Percentiles rank a stretch among this genome's conserved stretches.
These are phyloP conservation scores for Phyllostachys edulis DNA, from an alignment of 176 grass and related monocot species.

Conservation along the genomic window DNA sequence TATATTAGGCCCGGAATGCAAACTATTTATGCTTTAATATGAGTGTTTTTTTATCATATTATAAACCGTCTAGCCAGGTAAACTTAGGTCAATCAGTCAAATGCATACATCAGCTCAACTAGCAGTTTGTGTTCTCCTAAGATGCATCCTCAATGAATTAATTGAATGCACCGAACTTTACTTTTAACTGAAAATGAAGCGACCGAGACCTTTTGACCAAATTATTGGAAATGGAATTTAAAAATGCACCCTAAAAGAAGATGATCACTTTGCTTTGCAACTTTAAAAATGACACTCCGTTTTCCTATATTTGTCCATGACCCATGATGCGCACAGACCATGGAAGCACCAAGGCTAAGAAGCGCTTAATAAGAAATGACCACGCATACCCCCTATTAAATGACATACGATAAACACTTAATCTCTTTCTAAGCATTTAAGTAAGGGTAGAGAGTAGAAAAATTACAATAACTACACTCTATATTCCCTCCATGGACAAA, in stretches of 20 bases:
- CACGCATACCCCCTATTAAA: too few relatives aligned
- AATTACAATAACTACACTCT: too few relatives aligned
- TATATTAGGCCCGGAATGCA: too few relatives aligned
- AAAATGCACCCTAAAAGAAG: constrained; percentile 17
- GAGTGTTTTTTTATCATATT: neutral
- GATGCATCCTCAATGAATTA: neutral
- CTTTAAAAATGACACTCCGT: constrained; percentile 33
- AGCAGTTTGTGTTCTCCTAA: neutral
- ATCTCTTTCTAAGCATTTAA: too few relatives aligned
- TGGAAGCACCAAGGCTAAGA: too few relatives aligned
- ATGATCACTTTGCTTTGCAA: constrained; percentile 37
- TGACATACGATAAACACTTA: too few relatives aligned
- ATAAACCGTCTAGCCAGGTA: neutral
- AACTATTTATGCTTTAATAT: neutral
- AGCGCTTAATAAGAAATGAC: too few relatives aligned
- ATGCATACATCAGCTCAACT: neutral
- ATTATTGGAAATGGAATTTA: neutral
- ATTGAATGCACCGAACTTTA: neutral
- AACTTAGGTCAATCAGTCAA: neutral
- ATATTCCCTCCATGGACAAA: too few relatives aligned
- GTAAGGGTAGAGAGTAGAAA: too few relatives aligned
- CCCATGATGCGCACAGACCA: too few relatives aligned
- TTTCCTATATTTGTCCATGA: too few relatives aligned
- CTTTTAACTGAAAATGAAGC: constrained; percentile 35
- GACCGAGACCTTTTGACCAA: neutral